Evolutionary conservation across 805 yeast species (phyloP), one percentile per base, ranked within the genome.

Genomic region (Huiozyma naganishii): DNA sequence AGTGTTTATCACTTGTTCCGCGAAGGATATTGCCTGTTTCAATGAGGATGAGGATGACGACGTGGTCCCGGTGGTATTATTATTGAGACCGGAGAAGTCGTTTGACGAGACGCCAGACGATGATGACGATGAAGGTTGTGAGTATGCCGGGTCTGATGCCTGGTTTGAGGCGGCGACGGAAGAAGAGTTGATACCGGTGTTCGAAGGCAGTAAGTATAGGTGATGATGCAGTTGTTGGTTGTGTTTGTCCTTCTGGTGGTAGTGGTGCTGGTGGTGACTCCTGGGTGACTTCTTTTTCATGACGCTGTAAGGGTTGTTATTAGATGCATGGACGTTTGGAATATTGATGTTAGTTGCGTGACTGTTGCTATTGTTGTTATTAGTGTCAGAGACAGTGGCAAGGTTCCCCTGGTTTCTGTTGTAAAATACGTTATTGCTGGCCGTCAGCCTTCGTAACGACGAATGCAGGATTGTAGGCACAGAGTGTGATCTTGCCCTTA

Each of bases 381-480:
- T 39, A 39, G 40, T 48, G 36, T 36, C 29, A 28, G 32, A 11
- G 17, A 27, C 32, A 8, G 29, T 45, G 33, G 23, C 30, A 10
- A 43, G 34, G 27, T 35, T 38, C 17, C 34, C 32, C 28, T 30
- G 17, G 13, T 42, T 34, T 34, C 37, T 34, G 12, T 11, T 11
- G 27, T 10, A 12, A 10, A 17, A n/a, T 8, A 35, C 29, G 10
- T 32, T 32, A 13, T 41, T 30, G 12, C 41, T 44, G n/a, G 57
- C 39, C 5, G 59, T 43, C 32, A 55, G 40, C 41, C 55, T 54
- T 40, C 56, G 52, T 12, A 59, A 44, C 4, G 65, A 59, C 6
- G 65, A 61, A 52, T 59, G 65, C 42, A 59, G 43, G 23, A 59
- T 59, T 7, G 61, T 56, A 12, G 65, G 65, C 7, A 61, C 60